Conservation (phyloP, 495 filamentous ascomycete genomes). For the Hyaloscypha bicolor region DNA sequence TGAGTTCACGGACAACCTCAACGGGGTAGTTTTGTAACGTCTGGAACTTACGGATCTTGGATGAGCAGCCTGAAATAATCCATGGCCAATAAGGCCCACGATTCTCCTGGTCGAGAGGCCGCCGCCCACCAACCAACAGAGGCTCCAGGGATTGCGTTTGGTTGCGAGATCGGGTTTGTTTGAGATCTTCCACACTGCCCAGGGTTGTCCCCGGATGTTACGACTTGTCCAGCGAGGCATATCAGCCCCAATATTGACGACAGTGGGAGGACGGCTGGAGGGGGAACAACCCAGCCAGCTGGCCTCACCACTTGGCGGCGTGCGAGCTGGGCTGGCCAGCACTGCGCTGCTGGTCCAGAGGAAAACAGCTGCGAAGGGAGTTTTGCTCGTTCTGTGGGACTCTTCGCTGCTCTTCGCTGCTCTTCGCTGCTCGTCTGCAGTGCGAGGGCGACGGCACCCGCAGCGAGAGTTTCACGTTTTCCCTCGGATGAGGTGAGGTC, state of each 20-base stretch:
- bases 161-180: conserved; percentile 29
- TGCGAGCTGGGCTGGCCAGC: neutral
- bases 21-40: conserved; percentile 29
- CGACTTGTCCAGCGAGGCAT: conserved; percentile 28
- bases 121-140: conserved; percentile 8
- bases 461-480: conserved; percentile 31
- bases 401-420: neutral
- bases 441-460: neutral
- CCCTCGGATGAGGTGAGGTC: conserved; percentile 20
- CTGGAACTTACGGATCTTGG: conserved; percentile 27
- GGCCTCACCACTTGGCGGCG: neutral
- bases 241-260: conserved; percentile 29
- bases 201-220: conserved; percentile 29
- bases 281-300: neutral
- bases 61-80: conserved; percentile 27
- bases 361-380: neutral
- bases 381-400: no score
- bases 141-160: conserved; percentile 28
- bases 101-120: neutral
- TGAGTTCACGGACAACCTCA: conserved; percentile 20
- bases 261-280: neutral
- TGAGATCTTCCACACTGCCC: conserved; percentile 31
- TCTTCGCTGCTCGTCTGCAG: neutral
- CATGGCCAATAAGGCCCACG: conserved; percentile 12
- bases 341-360: no score